A percentile compares a stretch with the other conserved stretches of the same genome.
These are phyloP conservation scores for Talaromyces thailandensis DNA, from an alignment of 495 filamentous ascomycete genomes.

Conservation along the genomic window DNA sequence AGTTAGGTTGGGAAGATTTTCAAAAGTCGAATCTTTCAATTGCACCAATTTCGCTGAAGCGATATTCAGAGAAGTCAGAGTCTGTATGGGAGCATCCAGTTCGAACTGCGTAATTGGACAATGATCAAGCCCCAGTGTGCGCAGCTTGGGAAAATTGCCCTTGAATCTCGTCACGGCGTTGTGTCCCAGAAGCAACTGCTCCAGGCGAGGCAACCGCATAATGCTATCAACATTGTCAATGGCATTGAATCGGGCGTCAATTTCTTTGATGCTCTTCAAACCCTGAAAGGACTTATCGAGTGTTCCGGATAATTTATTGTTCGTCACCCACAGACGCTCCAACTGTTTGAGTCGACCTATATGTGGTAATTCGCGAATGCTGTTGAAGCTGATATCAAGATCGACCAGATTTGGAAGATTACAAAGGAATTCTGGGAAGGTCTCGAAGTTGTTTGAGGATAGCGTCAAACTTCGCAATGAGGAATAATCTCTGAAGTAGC, in stretches of 20 bases:
- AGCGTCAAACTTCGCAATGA: slow-evolving; percentile 75
- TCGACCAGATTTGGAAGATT: slow-evolving; percentile 77
- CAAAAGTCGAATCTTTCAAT: slow-evolving; percentile 76
- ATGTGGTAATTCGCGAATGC: slow-evolving; percentile 65
- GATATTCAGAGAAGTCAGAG: slow-evolving; percentile 75
- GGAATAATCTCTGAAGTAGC: slow-evolving; percentile 70
- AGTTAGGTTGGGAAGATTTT: slow-evolving; percentile 75
- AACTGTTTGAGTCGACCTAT: slow-evolving; percentile 70
- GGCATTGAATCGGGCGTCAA: slow-evolving; percentile 88
- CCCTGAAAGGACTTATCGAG: slow-evolving; percentile 62
- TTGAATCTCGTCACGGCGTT: slow-evolving; percentile 83
- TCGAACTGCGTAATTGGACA: slow-evolving; percentile 92
- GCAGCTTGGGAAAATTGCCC: slow-evolving; percentile 74
- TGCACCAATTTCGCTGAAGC: slow-evolving; percentile 79
- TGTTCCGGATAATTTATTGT: slow-evolving; percentile 72
- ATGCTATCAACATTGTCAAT: slow-evolving; percentile 81
- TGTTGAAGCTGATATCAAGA: slow-evolving; percentile 95
- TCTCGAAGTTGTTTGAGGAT: slow-evolving; percentile 82
- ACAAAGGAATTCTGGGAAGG: slow-evolving; percentile 78
- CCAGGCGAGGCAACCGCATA: slow-evolving; percentile 71
- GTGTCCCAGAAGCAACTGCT: slow-evolving; percentile 80
- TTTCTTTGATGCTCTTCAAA: slow-evolving; percentile 71
- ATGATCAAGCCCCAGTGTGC: slow-evolving; percentile 77
- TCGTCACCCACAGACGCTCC: slow-evolving; percentile 89
- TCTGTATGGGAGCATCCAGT: slow-evolving; percentile 65